These are phyloP conservation scores for Talaromyces trachyspermus DNA, from an alignment of 495 filamentous ascomycete species.

Conservation along the genomic window DNA sequence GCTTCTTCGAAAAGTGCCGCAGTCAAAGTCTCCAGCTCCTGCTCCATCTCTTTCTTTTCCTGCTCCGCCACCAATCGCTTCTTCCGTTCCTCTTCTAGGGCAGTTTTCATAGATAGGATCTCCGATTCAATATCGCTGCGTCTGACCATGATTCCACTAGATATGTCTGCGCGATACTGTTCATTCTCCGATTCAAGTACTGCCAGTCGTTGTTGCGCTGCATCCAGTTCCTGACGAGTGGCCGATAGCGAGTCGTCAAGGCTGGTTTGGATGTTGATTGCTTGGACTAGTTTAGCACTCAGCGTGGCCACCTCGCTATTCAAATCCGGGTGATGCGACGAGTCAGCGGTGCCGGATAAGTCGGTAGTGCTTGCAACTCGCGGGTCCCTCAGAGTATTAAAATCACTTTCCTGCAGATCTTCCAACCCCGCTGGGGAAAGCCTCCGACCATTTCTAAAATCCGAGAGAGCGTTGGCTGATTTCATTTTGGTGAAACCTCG, in stretches of 20 bases:
- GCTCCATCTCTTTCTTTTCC: constrained; percentile 66
- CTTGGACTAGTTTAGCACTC: constrained; percentile 91
- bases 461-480: constrained; percentile 34
- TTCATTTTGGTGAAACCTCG: constrained; percentile 35
- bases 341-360: constrained; percentile 28
- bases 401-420: constrained; percentile 28
- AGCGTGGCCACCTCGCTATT: constrained; percentile 83
- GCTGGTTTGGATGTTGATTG: constrained; percentile 93
- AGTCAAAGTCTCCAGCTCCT: constrained; percentile 83
- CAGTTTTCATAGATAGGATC: constrained; percentile 59
- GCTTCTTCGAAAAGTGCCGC: constrained; percentile 91
- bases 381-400: constrained; percentile 47
- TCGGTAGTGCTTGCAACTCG: constrained; percentile 30
- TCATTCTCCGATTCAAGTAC: constrained; percentile 61
- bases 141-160: constrained; percentile 61
- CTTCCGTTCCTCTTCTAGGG: constrained; percentile 55
- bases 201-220: constrained; percentile 58
- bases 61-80: constrained; percentile 55
- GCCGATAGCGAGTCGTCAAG: constrained; percentile 81
- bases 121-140: constrained; percentile 61
- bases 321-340: constrained; percentile 64
- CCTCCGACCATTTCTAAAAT: constrained; percentile 16
- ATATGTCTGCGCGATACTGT: constrained; percentile 64
- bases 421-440: constrained; percentile 22
- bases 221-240: constrained; percentile 75